Conservation (phyloP, 1,139 yeast genomes). For the Protomyces arabidopsidicola region DNA sequence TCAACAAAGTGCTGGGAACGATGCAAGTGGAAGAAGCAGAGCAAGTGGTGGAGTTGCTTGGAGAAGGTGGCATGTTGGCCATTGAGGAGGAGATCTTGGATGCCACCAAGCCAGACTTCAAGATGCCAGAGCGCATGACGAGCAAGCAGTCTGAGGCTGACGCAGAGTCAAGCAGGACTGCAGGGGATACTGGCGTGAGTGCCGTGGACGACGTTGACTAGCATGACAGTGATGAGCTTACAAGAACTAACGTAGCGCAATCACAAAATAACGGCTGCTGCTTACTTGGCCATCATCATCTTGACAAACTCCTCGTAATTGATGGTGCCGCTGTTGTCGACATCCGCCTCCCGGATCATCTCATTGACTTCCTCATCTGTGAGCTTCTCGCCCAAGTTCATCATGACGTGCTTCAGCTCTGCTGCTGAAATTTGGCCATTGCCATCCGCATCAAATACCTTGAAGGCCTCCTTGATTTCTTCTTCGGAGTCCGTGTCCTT, state of each 20-base stretch:
- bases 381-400: slow-evolving; percentile 92
- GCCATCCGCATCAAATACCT: slow-evolving; percentile 80
- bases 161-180: neutral
- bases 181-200: neutral
- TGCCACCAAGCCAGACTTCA: slow-evolving; percentile 47
- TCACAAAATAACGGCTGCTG: neutral
- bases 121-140: slow-evolving; percentile 17
- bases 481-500: slow-evolving; percentile 95
- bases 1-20: slow-evolving; percentile 76
- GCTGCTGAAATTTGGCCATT: slow-evolving; percentile 96
- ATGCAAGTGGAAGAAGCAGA: slow-evolving; percentile 79
- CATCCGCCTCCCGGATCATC: slow-evolving; percentile 90
- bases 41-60: slow-evolving; percentile 62
- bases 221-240: neutral
- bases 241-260: neutral
- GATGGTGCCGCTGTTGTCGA: slow-evolving; percentile 71
- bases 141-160: neutral
- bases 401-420: slow-evolving; percentile 91
- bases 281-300: slow-evolving; percentile 47
- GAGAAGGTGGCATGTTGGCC: slow-evolving; percentile 78
- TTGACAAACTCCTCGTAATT: slow-evolving; percentile 93
- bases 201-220: neutral
- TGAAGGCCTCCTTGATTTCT: slow-evolving; percentile 94
- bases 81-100: slow-evolving; percentile 72
- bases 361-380: slow-evolving; percentile 95